Evolutionary conservation across 2,329 filamentous ascomycete genomes (phyloP).

Genomic region (Alternaria brassicicola): DNA sequence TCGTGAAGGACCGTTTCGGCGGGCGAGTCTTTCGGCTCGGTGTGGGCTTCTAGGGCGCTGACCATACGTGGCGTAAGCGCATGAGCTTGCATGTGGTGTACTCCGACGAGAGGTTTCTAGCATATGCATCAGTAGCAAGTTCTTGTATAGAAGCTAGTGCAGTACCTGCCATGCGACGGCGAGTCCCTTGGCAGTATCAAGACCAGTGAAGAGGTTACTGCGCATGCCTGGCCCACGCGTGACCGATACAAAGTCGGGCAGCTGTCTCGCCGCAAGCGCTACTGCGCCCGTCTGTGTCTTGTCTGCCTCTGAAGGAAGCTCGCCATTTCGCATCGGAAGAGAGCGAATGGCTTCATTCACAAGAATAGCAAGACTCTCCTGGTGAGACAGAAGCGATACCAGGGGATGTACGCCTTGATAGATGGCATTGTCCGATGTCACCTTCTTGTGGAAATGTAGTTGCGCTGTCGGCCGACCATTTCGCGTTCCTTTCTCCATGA

Average conservation of each 20-base stretch:
- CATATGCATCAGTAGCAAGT: slow-evolving; percentile 2
- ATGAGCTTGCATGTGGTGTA: slow-evolving; percentile 98
- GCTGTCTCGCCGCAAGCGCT: slow-evolving; percentile 28
- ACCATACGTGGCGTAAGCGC: slow-evolving; percentile 84
- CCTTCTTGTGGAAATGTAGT: slow-evolving; percentile 78
- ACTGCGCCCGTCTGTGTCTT: neutral
- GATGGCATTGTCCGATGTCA: slow-evolving; percentile 77
- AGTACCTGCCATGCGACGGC: slow-evolving; percentile 73
- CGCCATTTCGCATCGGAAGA: slow-evolving; percentile 53
- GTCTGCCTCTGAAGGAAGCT: neutral
- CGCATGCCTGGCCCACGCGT: slow-evolving; percentile 92
- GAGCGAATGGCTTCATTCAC: slow-evolving; percentile 66
- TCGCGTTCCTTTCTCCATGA: slow-evolving; percentile 66
- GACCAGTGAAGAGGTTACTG: slow-evolving; percentile 75
- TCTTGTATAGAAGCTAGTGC: neutral
- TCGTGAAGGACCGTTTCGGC: neutral
- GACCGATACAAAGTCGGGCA: slow-evolving; percentile 84
- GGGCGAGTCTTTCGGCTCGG: neutral
- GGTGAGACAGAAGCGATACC: slow-evolving; percentile 76
- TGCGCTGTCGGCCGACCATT: slow-evolving; percentile 50
- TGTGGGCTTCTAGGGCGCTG: slow-evolving; percentile 59
- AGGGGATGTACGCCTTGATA: slow-evolving; percentile 83
- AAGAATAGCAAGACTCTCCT: slow-evolving; percentile 70
- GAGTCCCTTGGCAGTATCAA: slow-evolving; percentile 86
- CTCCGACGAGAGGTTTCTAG: slow-evolving; percentile 75